Conservation (phyloP, 495 filamentous ascomycete genomes). For the Penicillium chermesinum region DNA sequence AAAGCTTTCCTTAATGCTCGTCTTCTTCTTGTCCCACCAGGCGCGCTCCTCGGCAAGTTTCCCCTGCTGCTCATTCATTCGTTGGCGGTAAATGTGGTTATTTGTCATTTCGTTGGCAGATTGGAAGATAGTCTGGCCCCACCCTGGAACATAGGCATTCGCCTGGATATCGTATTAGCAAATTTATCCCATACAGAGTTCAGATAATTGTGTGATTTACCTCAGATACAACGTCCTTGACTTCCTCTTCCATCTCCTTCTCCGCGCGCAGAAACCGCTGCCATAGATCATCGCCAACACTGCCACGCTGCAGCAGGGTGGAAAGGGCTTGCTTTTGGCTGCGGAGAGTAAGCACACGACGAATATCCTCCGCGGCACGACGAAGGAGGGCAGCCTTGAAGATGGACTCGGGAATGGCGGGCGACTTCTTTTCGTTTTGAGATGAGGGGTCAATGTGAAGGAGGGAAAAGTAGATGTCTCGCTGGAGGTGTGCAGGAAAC, state of each 20-base stretch:
- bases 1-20: slow-evolving; percentile 66
- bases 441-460: slow-evolving; percentile 73
- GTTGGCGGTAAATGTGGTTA: slow-evolving; percentile 56
- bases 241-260: slow-evolving; percentile 95
- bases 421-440: slow-evolving; percentile 59
- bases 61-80: slow-evolving; percentile 58
- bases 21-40: slow-evolving; percentile 87
- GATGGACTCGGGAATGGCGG: slow-evolving; percentile 76
- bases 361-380: slow-evolving; percentile 86
- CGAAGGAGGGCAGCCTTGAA: slow-evolving; percentile 86
- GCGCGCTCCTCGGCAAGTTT: slow-evolving; percentile 67
- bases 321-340: slow-evolving; percentile 80
- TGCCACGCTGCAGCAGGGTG: slow-evolving; percentile 77
- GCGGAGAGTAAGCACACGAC: slow-evolving; percentile 78
- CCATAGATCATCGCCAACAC: slow-evolving; percentile 94
- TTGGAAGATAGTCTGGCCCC: slow-evolving; percentile 95
- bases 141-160: slow-evolving; percentile 77
- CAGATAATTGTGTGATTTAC: too few relatives aligned
- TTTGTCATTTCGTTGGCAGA: slow-evolving; percentile 80
- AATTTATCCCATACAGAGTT: slow-evolving; percentile 4
- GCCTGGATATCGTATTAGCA: slow-evolving; percentile 47
- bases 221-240: slow-evolving; percentile 90
- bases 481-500: slow-evolving; percentile 84
- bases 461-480: slow-evolving; percentile 90
- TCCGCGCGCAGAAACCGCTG: slow-evolving; percentile 86